Evolutionary conservation across 1,139 yeast genomes (phyloP).

Genomic region (Oligophagozyma castellii): DNA sequence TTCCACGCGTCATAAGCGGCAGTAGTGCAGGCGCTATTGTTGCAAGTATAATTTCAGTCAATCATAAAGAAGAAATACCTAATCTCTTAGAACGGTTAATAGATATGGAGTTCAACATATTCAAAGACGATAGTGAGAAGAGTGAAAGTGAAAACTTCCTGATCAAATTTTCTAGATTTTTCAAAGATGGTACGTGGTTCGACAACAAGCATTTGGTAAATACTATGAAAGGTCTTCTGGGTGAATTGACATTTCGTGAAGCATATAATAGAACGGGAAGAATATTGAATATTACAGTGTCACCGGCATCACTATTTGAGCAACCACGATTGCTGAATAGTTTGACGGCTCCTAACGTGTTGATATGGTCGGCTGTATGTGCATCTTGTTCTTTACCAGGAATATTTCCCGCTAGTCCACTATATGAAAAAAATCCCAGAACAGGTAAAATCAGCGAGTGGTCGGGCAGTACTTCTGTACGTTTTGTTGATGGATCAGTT

Average conservation of each 20-base stretch:
- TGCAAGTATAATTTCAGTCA: constrained; percentile 77
- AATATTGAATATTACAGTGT: constrained; percentile 77
- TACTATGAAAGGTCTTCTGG: constrained; percentile 71
- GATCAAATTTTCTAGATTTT: constrained; percentile 34
- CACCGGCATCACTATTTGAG: constrained; percentile 72
- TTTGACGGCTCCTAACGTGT: constrained; percentile 87
- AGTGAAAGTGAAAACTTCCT: constrained; percentile 31
- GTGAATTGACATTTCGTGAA: constrained; percentile 87
- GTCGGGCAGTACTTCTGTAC: constrained; percentile 62
- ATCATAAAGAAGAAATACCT: constrained; percentile 60
- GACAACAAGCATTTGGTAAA: constrained; percentile 58
- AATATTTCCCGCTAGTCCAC: constrained; percentile 72
- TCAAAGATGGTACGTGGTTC: constrained; percentile 64
- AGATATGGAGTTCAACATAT: constrained; percentile 54
- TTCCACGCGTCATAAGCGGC: constrained; percentile 89
- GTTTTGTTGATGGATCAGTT: constrained; percentile 91
- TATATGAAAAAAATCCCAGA: constrained; percentile 66
- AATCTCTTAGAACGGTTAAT: constrained; percentile 41
- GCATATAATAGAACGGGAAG: constrained; percentile 82
- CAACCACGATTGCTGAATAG: constrained; percentile 75
- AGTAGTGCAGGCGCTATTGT: constrained; percentile 94
- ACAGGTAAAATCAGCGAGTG: constrained; percentile 47
- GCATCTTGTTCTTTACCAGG: constrained; percentile 95
- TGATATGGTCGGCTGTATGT: constrained; percentile 93
- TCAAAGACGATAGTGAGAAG: constrained; percentile 39